A percentile compares a stretch with the other conserved stretches of the same genome.
Conservation (phyloP, 495 filamentous ascomycete genomes). For the Saxophila tyrrhenica region DNA sequence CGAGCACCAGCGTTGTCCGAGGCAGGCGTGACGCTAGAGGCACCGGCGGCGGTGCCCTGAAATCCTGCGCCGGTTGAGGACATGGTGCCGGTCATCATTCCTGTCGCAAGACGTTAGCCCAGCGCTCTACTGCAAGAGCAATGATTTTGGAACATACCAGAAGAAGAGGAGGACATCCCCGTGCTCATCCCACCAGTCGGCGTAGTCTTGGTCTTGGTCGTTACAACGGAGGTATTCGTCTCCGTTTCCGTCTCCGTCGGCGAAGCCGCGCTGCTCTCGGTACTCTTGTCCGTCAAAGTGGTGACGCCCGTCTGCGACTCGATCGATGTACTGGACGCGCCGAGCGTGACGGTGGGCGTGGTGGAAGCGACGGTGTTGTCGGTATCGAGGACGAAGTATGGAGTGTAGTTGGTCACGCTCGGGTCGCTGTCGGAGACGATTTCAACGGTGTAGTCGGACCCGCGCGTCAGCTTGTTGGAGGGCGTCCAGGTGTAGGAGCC, state of each 20-base stretch:
- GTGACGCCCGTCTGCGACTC: neutral
- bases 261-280: neutral
- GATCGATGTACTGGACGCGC: constrained; percentile 19
- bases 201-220: neutral
- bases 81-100: neutral
- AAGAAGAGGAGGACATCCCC: neutral
- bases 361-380: constrained; percentile 31
- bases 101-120: neutral
- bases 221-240: neutral
- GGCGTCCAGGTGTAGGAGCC: constrained; percentile 49
- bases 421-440: constrained; percentile 41
- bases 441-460: constrained; percentile 47
- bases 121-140: neutral
- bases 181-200: neutral
- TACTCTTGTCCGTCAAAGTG: neutral
- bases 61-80: neutral
- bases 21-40: neutral
- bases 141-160: neutral
- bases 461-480: constrained; percentile 31
- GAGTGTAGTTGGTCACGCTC: constrained; percentile 45
- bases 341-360: constrained; percentile 28
- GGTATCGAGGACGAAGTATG: constrained; percentile 45
- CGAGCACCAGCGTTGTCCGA: constrained; percentile 1
- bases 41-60: neutral
- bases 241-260: neutral